Percentiles rank a stretch among this genome's conserved stretches.
Evolutionary conservation across 2,329 filamentous ascomycete genomes (phyloP).

Genomic region (Curvularia sp.): DNA sequence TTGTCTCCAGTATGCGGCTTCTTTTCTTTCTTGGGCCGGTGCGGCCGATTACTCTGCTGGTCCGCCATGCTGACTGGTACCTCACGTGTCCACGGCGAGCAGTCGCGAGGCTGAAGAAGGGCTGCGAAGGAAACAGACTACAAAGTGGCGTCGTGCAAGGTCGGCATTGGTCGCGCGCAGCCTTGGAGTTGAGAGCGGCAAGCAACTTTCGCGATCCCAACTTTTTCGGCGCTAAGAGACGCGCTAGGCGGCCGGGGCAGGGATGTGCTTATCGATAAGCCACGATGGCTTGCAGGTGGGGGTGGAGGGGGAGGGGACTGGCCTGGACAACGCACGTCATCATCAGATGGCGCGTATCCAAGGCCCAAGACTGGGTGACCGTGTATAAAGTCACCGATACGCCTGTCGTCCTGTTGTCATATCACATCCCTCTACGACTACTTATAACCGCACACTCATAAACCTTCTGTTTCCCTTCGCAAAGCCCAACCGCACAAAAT

Average conservation of each 20-base stretch:
- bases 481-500: conserved; percentile 16
- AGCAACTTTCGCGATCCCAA: conserved; percentile 20
- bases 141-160: conserved; percentile 3
- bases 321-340: conserved; percentile 32
- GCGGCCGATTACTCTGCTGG: conserved; percentile 78
- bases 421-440: conserved; percentile 15
- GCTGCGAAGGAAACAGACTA: background rate
- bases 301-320: conserved; percentile 21
- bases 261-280: conserved; percentile 48
- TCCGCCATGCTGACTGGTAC: conserved; percentile 62
- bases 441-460: conserved; percentile 1
- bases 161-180: conserved; percentile 15
- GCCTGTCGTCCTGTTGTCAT: conserved; percentile 22
- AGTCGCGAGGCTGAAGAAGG: background rate
- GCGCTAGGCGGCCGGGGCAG: conserved; percentile 35
- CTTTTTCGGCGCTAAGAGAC: conserved; percentile 43
- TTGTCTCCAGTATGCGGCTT: conserved; percentile 74
- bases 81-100: background rate
- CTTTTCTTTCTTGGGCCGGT: conserved; percentile 88
- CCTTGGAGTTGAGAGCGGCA: conserved; percentile 12
- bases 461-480: background rate
- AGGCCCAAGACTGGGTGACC: conserved; percentile 26
- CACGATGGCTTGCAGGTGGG: conserved; percentile 2
- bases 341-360: conserved; percentile 32
- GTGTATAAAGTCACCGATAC: conserved; percentile 37